Evolutionary conservation across 2,329 filamentous ascomycete genomes (phyloP).

Genomic region (Sarocladium strictum): DNA sequence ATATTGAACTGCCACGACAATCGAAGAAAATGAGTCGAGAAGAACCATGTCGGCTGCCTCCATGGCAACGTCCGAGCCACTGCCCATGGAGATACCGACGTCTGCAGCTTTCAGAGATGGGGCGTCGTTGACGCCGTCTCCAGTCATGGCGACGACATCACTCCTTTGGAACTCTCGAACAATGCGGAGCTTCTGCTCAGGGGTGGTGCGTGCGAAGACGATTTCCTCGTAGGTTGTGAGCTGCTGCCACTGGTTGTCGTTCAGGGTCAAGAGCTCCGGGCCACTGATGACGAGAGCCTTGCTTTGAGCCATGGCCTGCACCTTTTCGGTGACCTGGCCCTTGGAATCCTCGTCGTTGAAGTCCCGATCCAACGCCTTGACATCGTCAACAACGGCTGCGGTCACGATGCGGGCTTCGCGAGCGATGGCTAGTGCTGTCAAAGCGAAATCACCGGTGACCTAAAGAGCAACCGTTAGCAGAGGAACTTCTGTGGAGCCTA

Average conservation of each 20-base stretch:
- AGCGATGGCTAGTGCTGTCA: constrained; percentile 69
- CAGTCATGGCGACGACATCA: constrained; percentile 74
- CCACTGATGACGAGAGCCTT: constrained; percentile 58
- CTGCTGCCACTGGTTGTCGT: constrained; percentile 62
- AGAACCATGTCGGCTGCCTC: constrained; percentile 78
- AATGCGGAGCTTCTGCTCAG: constrained; percentile 73
- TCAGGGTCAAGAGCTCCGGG: constrained; percentile 58
- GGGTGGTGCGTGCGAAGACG: constrained; percentile 68
- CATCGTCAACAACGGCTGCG: constrained; percentile 44
- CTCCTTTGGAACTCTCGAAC: constrained; percentile 66
- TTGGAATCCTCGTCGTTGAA: constrained; percentile 16
- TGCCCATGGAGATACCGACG: constrained; percentile 75
- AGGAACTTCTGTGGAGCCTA: background rate
- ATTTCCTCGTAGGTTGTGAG: constrained; percentile 63
- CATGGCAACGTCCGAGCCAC: constrained; percentile 76
- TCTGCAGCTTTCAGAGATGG: constrained; percentile 76
- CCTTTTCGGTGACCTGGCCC: constrained; percentile 12
- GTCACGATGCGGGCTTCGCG: constrained; percentile 66
- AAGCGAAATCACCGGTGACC: constrained; percentile 71
- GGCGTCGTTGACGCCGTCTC: constrained; percentile 82
- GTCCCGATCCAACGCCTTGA: constrained; percentile 43
- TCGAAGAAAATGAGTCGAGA: constrained; percentile 65
- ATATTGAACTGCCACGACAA: constrained; percentile 67
- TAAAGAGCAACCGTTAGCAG: constrained; percentile 16
- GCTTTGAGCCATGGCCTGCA: constrained; percentile 13